Evolutionary conservation across 2,329 filamentous ascomycete genomes (phyloP).

Genomic region (Triangularia verruculosa): DNA sequence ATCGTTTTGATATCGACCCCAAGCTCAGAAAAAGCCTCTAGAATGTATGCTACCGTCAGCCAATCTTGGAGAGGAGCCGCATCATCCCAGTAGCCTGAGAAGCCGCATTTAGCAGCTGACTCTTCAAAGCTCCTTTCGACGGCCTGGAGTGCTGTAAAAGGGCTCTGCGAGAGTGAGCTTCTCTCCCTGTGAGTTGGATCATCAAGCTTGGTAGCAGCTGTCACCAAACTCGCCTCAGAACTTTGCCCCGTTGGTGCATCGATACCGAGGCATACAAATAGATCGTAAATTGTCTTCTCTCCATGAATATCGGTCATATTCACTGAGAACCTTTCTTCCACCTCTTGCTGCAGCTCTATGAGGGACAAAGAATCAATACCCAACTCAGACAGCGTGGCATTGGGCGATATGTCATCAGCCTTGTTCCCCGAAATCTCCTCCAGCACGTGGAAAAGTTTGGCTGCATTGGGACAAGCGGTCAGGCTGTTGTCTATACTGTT

Average conservation of each 20-base stretch:
- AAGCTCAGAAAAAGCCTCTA: background rate
- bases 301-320: background rate
- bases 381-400: background rate
- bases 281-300: background rate
- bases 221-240: no score
- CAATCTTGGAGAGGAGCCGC: slow-evolving; percentile 24
- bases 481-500: background rate
- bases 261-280: background rate
- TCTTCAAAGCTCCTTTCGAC: background rate
- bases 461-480: background rate
- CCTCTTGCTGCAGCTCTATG: slow-evolving; percentile 5
- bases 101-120: background rate
- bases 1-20: background rate
- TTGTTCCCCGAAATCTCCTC: background rate
- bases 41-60: slow-evolving; percentile 1
- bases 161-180: no score
- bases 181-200: no score
- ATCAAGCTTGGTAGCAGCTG: no score
- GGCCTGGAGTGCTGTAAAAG: no score
- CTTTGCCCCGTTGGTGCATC: no score
- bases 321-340: background rate
- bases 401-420: background rate
- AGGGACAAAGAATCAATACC: slow-evolving; percentile 6
- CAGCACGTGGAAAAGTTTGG: background rate
- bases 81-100: background rate